These are phyloP conservation scores for cucumber (Cucumis sativus) DNA, from an alignment of 306 rosid species.

Conservation along the genomic window DNA sequence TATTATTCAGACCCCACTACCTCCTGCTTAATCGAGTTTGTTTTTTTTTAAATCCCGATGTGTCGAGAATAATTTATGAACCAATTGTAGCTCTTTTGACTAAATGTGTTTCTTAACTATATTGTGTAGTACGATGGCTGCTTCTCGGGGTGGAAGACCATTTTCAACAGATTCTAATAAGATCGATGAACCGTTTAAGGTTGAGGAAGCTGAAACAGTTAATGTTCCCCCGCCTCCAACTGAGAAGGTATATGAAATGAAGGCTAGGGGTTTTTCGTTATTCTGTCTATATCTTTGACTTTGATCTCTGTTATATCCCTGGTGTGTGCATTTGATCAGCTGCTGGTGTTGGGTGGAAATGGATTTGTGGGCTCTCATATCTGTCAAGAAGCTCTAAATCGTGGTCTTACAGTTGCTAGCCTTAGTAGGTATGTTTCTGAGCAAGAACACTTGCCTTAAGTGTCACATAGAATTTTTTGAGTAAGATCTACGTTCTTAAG, in stretches of 20 bases:
- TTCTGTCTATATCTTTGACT: neutral
- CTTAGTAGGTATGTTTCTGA: slow-evolving; percentile 53
- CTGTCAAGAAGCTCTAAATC: slow-evolving; percentile 67
- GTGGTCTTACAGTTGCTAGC: slow-evolving; percentile 71
- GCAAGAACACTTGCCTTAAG: neutral
- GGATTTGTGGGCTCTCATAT: slow-evolving; percentile 96
- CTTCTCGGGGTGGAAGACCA: slow-evolving; percentile 35
- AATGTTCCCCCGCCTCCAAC: slow-evolving; percentile 70
- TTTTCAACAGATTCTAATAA: slow-evolving; percentile 48
- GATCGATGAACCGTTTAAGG: slow-evolving; percentile 71
- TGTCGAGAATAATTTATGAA: neutral
- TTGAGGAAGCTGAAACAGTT: slow-evolving; percentile 81
- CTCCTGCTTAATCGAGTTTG: neutral
- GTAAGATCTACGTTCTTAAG: neutral
- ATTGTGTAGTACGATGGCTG: slow-evolving; percentile 29
- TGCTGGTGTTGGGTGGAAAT: slow-evolving; percentile 95
- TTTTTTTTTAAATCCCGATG: neutral
- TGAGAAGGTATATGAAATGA: slow-evolving; percentile 47
- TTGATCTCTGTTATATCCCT: neutral
- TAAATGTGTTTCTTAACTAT: neutral
- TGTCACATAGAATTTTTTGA: neutral
- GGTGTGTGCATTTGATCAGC: slow-evolving; percentile 31
- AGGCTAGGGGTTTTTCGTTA: neutral
- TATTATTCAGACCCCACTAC: neutral
- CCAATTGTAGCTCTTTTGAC: neutral